A percentile compares a stretch with the other conserved stretches of the same genome.
phyloP scores from a whole-genome alignment of 2,329 filamentous ascomycete species.

The Aspergillus ruber region DNA sequence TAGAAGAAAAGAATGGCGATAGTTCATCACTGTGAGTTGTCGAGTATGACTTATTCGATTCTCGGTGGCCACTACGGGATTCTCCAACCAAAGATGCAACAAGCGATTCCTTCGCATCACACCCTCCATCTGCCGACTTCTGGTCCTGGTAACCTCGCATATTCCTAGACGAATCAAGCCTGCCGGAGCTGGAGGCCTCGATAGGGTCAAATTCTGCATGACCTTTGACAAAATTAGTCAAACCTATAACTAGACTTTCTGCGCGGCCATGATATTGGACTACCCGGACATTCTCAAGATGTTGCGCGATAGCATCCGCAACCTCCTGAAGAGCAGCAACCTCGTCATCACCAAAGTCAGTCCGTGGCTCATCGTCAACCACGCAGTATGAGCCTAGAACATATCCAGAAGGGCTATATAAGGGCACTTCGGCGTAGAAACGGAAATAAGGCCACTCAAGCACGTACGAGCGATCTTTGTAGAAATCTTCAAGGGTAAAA shows the following conservation, averaged over 20 bases:
- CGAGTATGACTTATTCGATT: background rate
- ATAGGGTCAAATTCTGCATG: constrained; percentile 22
- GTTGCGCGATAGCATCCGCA: constrained; percentile 48
- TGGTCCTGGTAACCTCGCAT: background rate
- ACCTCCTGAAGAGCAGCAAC: constrained; percentile 50
- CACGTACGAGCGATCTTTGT: constrained; percentile 30
- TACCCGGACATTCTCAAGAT: constrained; percentile 51
- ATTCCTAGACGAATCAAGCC: background rate
- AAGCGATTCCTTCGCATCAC: background rate
- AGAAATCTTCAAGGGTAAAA: constrained; percentile 29
- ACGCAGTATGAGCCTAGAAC: constrained; percentile 55
- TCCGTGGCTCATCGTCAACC: constrained; percentile 49
- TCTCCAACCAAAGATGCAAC: background rate
- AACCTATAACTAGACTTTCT: constrained; percentile 49
- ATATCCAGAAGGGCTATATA: constrained; percentile 49
- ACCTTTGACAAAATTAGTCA: constrained; percentile 47
- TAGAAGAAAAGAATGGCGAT: constrained; percentile 8
- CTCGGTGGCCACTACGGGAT: background rate
- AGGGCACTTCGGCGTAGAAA: constrained; percentile 57
- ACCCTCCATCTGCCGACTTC: background rate
- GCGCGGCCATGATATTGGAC: constrained; percentile 48
- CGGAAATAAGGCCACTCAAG: constrained; percentile 25
- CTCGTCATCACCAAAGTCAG: constrained; percentile 31
- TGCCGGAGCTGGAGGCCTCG: constrained; percentile 9
- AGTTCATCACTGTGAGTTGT: constrained; percentile 4